Base-by-base conservation (phyloP, 2,329 filamentous ascomycete genomes). In the Alternaria sp. region DNA sequence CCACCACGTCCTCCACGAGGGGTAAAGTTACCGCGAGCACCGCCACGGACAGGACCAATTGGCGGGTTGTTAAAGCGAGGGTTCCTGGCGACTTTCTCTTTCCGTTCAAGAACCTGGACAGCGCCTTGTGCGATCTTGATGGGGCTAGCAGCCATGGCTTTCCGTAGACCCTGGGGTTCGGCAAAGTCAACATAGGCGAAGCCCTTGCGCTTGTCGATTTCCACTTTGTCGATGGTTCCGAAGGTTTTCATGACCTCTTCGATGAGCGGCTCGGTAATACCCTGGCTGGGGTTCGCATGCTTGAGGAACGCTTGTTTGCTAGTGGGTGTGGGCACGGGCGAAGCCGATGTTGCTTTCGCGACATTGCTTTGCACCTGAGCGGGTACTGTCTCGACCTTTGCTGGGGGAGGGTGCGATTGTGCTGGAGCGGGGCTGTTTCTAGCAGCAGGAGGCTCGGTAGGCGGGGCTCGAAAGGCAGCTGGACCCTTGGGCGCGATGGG, bases 201-300 rank as follows among this genome's bases (percentile, higher is more conserved):
- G 0, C 93, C 93, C 77, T 97, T 97, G 71, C 93, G 90, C 77
- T 93, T 93, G 74, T 98, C 94, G 53, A 98, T 94, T 69, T 97
- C 94, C 17, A 97, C 91, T 65, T 87, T 90, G 0, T 86, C 86
- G 44, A 97, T 86, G 1, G 85, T 77, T 2, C 94, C 94, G 68
- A 92, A 96, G 0, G 80, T 78, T 42, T 88, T 84, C 73, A 98
- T 87, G 0, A 90, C 88, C 66, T 90, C 85, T 68, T 90, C 88
- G 2, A 98, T 86, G 0, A 93, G 79, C 0, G 89, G 81, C 72
- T 97, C 94, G 0, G 92, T 97, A 45, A 97, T 91, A 13, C 94
- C 94, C 73, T 97, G 94, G 0, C 93, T 95, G 10, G 92, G 87
- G 73, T 96, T 97, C 46, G 81, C 81, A 61, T 84, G 81, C 62